Percentiles rank a stretch among this genome's conserved stretches.
These are phyloP conservation scores for Ceratocystis cubensis DNA, from an alignment of 2,329 filamentous ascomycete species.

Conservation along the genomic window DNA sequence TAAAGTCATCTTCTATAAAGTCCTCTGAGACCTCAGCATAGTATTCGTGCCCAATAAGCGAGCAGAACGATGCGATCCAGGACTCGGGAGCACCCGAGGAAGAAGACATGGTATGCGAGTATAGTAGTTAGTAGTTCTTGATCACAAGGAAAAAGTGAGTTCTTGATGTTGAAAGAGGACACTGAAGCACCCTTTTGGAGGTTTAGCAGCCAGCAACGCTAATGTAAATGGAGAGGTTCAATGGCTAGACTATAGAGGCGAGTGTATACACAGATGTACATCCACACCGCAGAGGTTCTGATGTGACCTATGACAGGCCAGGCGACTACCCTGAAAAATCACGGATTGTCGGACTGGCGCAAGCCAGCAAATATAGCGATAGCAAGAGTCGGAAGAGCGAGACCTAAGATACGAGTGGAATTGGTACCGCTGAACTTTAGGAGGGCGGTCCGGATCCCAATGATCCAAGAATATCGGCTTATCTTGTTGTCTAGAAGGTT, in stretches of 20 bases:
- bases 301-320: neutral
- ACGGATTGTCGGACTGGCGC: neutral
- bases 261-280: neutral
- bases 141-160: neutral
- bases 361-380: neutral
- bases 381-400: neutral
- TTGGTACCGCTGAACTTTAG: neutral
- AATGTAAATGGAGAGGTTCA: neutral
- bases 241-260: neutral
- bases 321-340: neutral
- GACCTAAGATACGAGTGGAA: neutral
- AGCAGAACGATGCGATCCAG: slow-evolving; percentile 97
- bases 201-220: neutral
- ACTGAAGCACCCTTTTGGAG: neutral
- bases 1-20: slow-evolving; percentile 99
- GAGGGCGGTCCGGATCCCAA: neutral
- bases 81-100: slow-evolving; percentile 61
- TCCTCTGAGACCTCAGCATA: slow-evolving; percentile 98
- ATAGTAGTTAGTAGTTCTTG: too few species aligned
- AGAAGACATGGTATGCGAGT: slow-evolving; percentile 38
- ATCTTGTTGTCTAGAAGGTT: neutral
- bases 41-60: slow-evolving; percentile 90
- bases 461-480: neutral
- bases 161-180: neutral
- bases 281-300: neutral